Conservation (phyloP, 495 filamentous ascomycete species). For the Penicillium longicatenatum region DNA sequence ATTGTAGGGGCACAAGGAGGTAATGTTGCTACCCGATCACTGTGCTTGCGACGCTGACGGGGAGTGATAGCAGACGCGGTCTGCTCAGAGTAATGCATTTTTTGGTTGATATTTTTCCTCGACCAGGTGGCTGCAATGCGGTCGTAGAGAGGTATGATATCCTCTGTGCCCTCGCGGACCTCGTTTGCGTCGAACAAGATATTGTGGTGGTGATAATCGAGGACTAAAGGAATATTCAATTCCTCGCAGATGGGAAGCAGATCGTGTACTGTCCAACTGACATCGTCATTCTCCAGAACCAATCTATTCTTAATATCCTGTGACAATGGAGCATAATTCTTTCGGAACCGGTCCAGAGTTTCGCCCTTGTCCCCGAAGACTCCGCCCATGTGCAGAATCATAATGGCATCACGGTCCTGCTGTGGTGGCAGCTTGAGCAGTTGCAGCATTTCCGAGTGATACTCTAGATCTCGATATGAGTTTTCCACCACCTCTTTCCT, state of each 20-base stretch:
- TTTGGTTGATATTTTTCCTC: conserved; percentile 83
- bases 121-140: conserved; percentile 85
- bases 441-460: conserved; percentile 83
- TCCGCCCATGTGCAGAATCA: conserved; percentile 95
- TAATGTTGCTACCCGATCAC: conserved; percentile 70
- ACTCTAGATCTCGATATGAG: conserved; percentile 81
- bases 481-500: conserved; percentile 70
- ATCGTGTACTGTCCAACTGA: conserved; percentile 88
- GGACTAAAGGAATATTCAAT: conserved; percentile 86
- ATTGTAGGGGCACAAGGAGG: conserved; percentile 80
- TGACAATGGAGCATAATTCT: conserved; percentile 70
- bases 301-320: conserved; percentile 74
- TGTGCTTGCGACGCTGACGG: conserved; percentile 79
- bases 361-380: conserved; percentile 85
- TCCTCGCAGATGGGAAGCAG: conserved; percentile 90
- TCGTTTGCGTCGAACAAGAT: conserved; percentile 76
- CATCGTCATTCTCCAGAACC: conserved; percentile 94
- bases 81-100: conserved; percentile 95
- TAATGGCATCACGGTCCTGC: conserved; percentile 82
- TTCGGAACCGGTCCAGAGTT: conserved; percentile 77
- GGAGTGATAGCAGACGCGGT: conserved; percentile 72
- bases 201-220: conserved; percentile 96
- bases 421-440: conserved; percentile 79
- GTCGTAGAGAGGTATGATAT: conserved; percentile 70
- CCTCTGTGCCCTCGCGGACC: conserved; percentile 82